A percentile compares a stretch with the other conserved stretches of the same genome.
These are phyloP conservation scores for Kodamaea fungicola DNA, from an alignment of 1,139 yeast species.

Conservation along the genomic window DNA sequence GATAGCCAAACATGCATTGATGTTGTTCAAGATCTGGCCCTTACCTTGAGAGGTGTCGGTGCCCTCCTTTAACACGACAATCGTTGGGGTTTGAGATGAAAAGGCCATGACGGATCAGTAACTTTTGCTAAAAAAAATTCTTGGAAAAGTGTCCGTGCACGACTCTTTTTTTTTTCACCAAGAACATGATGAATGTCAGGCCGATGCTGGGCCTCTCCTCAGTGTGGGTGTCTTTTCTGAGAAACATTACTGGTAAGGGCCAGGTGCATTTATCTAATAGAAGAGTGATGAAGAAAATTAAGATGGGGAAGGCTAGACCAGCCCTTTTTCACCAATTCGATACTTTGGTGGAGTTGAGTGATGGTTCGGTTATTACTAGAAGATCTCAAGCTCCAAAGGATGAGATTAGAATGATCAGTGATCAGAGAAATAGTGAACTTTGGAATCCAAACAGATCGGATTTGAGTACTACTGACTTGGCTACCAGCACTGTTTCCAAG, in stretches of 20 bases:
- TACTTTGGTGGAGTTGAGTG: slow-evolving; percentile 81
- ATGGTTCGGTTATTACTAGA: slow-evolving; percentile 84
- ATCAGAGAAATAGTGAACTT: slow-evolving; percentile 77
- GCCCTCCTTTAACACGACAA: slow-evolving; percentile 95
- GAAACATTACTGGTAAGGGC: slow-evolving; percentile 27
- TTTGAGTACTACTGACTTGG: slow-evolving; percentile 69
- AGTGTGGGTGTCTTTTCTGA: slow-evolving; percentile 14
- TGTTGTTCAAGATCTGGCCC: slow-evolving; percentile 91
- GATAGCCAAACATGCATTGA: slow-evolving; percentile 94
- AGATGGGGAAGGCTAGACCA: slow-evolving; percentile 83
- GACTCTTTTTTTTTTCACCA: slow-evolving; percentile 5
- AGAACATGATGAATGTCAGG: background rate
- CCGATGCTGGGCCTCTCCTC: slow-evolving; percentile 4
- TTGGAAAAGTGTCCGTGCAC: slow-evolving; percentile 4
- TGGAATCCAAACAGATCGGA: slow-evolving; percentile 91
- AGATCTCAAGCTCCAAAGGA: slow-evolving; percentile 86
- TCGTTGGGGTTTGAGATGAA: slow-evolving; percentile 91
- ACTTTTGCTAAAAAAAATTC: slow-evolving; percentile 1
- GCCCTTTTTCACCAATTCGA: slow-evolving; percentile 90
- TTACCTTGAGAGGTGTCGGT: slow-evolving; percentile 95
- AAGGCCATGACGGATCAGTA: slow-evolving; percentile 57
- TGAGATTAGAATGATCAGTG: slow-evolving; percentile 81
- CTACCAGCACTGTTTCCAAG: slow-evolving; percentile 80
- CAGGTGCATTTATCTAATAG: slow-evolving; percentile 40
- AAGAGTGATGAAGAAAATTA: slow-evolving; percentile 54